phyloP scores from a whole-genome alignment of 176 grass and related monocot genomes.

The Oryza punctata region DNA sequence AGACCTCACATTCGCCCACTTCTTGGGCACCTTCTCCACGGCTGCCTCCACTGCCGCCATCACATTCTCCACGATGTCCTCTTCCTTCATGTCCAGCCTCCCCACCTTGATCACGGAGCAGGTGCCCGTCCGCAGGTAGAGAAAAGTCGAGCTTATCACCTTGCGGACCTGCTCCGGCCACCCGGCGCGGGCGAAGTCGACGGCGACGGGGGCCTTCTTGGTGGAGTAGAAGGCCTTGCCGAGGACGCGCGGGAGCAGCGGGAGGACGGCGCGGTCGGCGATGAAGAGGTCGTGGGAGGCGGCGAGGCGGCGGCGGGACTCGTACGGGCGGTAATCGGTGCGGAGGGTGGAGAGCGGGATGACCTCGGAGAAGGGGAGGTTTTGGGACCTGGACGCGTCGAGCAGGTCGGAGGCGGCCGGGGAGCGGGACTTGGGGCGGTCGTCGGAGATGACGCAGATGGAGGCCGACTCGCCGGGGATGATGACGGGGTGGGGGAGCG shows the following conservation, averaged over 20 bases:
- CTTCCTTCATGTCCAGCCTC: constrained; percentile 75
- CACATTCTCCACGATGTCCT: constrained; percentile 67
- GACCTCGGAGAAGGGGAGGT: constrained; percentile 59
- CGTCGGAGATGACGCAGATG: constrained; percentile 66
- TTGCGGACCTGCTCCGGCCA: constrained; percentile 77
- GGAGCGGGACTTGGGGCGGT: constrained; percentile 47
- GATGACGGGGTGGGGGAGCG: constrained; percentile 57
- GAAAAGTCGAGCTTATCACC: constrained; percentile 60
- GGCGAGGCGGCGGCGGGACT: constrained; percentile 73
- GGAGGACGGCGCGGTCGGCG: constrained; percentile 77
- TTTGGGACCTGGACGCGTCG: constrained; percentile 49
- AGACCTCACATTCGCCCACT: constrained; percentile 76
- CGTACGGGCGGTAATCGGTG: constrained; percentile 73
- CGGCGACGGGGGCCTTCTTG: constrained; percentile 65
- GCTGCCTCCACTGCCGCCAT: constrained; percentile 50
- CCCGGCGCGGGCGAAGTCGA: constrained; percentile 62
- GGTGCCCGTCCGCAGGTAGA: constrained; percentile 66
- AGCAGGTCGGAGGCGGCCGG: constrained; percentile 39
- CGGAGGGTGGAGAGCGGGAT: constrained; percentile 67
- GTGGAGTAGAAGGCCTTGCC: constrained; percentile 79
- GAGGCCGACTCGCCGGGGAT: constrained; percentile 36
- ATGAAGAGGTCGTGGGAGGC: constrained; percentile 84
- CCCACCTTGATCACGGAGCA: constrained; percentile 71
- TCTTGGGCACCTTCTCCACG: constrained; percentile 68
- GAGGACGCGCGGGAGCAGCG: constrained; percentile 76